Evolutionary conservation across 306 rosid genomes (phyloP), one percentile per base, ranked within the genome.

Genomic region (Betula pendula): DNA sequence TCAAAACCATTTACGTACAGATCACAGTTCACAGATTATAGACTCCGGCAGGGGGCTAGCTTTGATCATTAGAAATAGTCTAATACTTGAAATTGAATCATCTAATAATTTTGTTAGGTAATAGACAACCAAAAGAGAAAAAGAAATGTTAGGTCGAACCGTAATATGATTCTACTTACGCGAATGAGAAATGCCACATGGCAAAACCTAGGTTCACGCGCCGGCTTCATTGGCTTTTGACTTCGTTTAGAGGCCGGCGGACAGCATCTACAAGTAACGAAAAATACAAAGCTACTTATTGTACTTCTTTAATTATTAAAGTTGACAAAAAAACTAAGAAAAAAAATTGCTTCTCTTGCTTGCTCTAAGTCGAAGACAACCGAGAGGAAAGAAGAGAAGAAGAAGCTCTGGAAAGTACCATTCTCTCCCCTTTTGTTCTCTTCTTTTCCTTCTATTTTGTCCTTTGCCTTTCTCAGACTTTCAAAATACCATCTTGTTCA

Each of bases 171-270:
- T 8, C 40, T 0, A 16, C n/a, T 16, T 0, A 13, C 3, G 14
- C 12, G 15, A 6, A 42, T 22, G 4, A 49, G 58, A 22, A 48
- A 10, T 49, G 84, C 81, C 84, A 79, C 73, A 25, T 80, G 87
- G 81, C 81, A 17, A 25, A 15, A 43, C 52, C 63, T 73, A 69
- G 78, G 42, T 50, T n/a, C 69, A 29, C 49, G 78, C 75, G 89
- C 86, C 92, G 86, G 86, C 90, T 82, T 67, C 74, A 27, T 65
- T 70, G 90, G 88, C 87, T 73, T 84, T 89, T 83, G 87, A 86
- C 85, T 80, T 82, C 33, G 35, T 3, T 44, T 31, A 27, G 47
- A 49, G 40, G 89, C 88, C 90, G 78, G 80, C 82, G 71, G 35
- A 53, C 70, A 45, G 58, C 82, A 29, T 50, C 29, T 69, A 9